A percentile compares a stretch with the other conserved stretches of the same genome.
These are phyloP conservation scores for Spizellomyces punctatus DNA, from an alignment of 192 early-diverging fungal species.

Conservation along the genomic window DNA sequence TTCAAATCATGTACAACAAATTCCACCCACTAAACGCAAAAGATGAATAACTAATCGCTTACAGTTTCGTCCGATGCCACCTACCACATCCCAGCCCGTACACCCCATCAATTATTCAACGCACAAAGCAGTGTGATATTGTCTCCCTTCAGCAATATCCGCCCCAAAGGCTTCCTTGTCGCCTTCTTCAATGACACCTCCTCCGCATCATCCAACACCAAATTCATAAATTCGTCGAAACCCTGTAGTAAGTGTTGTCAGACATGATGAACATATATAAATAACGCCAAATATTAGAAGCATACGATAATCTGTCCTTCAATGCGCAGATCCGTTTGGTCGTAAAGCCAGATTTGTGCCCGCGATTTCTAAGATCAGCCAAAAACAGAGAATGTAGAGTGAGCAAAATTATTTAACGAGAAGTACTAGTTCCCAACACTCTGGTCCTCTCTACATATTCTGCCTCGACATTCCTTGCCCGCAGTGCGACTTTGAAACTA, in stretches of 20 bases:
- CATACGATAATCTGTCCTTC: conserved; percentile 92
- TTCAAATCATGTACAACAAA: too few species aligned
- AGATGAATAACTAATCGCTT: too few species aligned
- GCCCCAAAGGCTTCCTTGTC: conserved; percentile 74
- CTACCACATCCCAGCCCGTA: too few species aligned
- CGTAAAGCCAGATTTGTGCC: conserved; percentile 96
- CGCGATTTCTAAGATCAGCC: conserved; percentile 66
- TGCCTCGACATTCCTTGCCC: too few species aligned
- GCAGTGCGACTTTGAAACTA: too few species aligned
- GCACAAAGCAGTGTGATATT: conserved; percentile 80
- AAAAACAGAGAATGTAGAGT: background rate
- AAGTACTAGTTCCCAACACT: too few species aligned
- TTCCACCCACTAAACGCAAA: too few species aligned
- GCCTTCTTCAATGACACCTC: conserved; percentile 84
- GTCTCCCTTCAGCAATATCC: conserved; percentile 95
- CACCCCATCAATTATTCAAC: too few species aligned
- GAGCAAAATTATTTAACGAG: too few species aligned
- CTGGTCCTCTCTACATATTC: too few species aligned
- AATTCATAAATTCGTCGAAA: conserved; percentile 98
- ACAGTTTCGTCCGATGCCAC: too few species aligned
- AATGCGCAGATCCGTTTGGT: conserved; percentile 80
- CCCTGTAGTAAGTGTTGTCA: conserved; percentile 60
- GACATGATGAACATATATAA: too few species aligned
- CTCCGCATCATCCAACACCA: conserved; percentile 88
- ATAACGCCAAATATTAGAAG: background rate